These are phyloP conservation scores for Neonectria magnoliae DNA, from an alignment of 2,329 filamentous ascomycete genomes.

Conservation along the genomic window DNA sequence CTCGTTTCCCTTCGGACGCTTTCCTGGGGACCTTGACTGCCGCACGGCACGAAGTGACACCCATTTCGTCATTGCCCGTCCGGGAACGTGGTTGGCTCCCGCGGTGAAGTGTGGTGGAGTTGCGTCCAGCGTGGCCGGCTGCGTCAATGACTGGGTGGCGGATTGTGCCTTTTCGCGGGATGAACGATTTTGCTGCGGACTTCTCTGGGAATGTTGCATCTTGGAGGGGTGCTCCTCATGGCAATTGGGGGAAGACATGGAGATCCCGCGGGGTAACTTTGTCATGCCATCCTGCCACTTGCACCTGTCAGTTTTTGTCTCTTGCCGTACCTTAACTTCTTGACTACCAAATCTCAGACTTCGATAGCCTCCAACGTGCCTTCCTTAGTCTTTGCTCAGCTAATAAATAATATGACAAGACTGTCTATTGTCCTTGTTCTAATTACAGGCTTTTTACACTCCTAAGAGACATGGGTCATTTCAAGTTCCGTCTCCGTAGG, in stretches of 20 bases:
- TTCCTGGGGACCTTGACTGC: neutral
- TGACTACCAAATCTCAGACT: neutral
- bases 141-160: slow-evolving; percentile 10
- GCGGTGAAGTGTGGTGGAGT: slow-evolving; percentile 27
- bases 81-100: slow-evolving; percentile 34
- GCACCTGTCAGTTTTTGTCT: slow-evolving; percentile 11
- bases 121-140: neutral
- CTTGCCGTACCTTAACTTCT: neutral
- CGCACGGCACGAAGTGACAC: slow-evolving; percentile 11
- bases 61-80: slow-evolving; percentile 36
- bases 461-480: too few relatives aligned
- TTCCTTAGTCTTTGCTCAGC: neutral
- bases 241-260: slow-evolving; percentile 20
- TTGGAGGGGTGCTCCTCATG: slow-evolving; percentile 12
- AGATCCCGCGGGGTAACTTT: slow-evolving; percentile 34
- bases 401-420: too few relatives aligned
- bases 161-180: slow-evolving; percentile 14
- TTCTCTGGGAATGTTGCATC: slow-evolving; percentile 2
- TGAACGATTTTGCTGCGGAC: slow-evolving; percentile 10
- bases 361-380: neutral
- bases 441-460: neutral
- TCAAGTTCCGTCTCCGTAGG: neutral
- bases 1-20: neutral
- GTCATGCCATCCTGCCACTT: slow-evolving; percentile 13
- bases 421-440: neutral